Conservation (phyloP, 257 asterid species). For the Cordia subcordata region DNA sequence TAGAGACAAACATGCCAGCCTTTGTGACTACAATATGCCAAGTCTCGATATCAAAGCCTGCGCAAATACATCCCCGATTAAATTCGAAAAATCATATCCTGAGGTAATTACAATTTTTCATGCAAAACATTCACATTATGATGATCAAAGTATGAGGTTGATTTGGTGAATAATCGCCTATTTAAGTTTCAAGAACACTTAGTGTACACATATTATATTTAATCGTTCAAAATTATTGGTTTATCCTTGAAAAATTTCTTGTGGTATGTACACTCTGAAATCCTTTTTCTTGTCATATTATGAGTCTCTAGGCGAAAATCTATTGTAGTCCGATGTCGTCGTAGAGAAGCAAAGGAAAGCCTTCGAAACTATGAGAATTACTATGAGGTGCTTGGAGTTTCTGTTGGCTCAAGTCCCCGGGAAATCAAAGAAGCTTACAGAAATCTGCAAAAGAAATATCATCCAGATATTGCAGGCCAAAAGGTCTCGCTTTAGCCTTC, state of each 20-base stretch:
- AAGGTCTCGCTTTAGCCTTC: conserved; percentile 24
- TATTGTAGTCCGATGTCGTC: conserved; percentile 23
- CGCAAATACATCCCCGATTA: neutral
- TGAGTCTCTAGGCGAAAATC: conserved; percentile 16
- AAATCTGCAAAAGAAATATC: conserved; percentile 50
- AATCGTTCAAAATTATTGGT: no score
- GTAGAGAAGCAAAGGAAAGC: conserved; percentile 1
- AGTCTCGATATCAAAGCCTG: neutral
- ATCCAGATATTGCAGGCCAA: conserved; percentile 63
- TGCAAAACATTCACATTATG: neutral
- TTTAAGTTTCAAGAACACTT: no score
- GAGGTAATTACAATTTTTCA: neutral
- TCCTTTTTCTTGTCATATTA: neutral
- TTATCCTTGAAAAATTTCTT: no score
- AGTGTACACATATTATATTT: no score
- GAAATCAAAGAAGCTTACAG: conserved; percentile 54
- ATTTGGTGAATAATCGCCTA: no score
- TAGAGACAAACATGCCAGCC: neutral
- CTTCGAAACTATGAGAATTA: conserved; percentile 26
- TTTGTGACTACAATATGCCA: no score
- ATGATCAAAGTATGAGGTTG: neutral
- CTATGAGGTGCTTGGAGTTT: conserved; percentile 49
- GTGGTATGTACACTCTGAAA: no score
- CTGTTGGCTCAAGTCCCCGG: conserved; percentile 37
- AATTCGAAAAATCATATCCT: neutral